These are phyloP conservation scores for Pleurostoma richardsiae DNA, from an alignment of 2,329 filamentous ascomycete genomes.

Conservation along the genomic window DNA sequence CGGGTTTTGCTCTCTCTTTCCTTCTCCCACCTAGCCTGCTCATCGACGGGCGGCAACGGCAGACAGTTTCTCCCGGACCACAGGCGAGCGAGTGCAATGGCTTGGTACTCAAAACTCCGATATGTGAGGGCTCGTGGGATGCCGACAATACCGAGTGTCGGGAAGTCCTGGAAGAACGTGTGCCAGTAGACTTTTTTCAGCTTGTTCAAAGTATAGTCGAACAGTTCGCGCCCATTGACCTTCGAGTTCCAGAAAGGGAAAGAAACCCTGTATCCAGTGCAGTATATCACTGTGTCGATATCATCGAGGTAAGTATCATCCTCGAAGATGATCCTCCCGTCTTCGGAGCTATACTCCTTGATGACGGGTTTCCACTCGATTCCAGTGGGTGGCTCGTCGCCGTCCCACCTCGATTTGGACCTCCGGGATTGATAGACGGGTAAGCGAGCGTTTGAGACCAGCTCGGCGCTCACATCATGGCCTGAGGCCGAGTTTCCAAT, in stretches of 20 bases:
- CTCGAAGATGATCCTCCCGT: conserved; percentile 36
- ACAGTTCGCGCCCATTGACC: conserved; percentile 40
- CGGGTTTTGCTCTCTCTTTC: conserved; percentile 23
- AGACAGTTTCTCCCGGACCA: conserved; percentile 34
- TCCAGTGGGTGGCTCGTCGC: conserved; percentile 35
- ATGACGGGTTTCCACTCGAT: conserved; percentile 51
- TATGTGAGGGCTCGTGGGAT: conserved; percentile 47
- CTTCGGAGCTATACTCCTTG: conserved; percentile 27
- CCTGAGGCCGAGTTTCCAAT: conserved; percentile 41
- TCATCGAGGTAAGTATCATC: conserved; percentile 28
- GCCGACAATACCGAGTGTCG: conserved; percentile 45
- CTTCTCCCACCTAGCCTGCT: conserved; percentile 42
- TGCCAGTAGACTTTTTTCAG: conserved; percentile 43
- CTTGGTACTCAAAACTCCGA: conserved; percentile 51
- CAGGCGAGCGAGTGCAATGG: conserved; percentile 43
- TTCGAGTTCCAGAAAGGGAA: conserved; percentile 44
- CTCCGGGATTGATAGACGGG: conserved; percentile 49
- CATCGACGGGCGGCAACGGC: conserved; percentile 28
- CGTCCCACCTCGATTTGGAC: conserved; percentile 45
- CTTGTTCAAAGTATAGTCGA: conserved; percentile 39
- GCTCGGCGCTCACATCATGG: conserved; percentile 30
- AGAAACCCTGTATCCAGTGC: conserved; percentile 35
- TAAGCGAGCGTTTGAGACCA: conserved; percentile 26
- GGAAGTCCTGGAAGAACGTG: conserved; percentile 43
- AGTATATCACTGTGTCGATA: conserved; percentile 34